A percentile compares a stretch with the other conserved stretches of the same genome.
phyloP scores from a whole-genome alignment of 495 filamentous ascomycete genomes.

The Daldinia childiae region DNA sequence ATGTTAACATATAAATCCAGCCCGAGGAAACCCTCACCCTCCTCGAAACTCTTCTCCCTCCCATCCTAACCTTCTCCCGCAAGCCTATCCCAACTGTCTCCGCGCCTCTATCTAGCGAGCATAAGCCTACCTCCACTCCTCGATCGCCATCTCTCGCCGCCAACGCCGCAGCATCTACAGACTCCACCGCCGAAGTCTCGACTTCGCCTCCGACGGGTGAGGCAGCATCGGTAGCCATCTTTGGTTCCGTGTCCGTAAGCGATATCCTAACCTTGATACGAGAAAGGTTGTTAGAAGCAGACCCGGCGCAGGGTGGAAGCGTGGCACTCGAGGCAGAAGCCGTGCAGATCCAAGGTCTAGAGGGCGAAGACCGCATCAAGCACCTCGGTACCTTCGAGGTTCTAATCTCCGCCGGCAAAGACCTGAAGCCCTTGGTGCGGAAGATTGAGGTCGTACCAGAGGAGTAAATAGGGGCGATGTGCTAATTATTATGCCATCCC shows the following conservation, averaged over 20 bases:
- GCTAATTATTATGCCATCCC: not conserved
- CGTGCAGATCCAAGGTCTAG: slow-evolving; percentile 48
- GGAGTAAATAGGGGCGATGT: slow-evolving; percentile 7
- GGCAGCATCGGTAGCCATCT: slow-evolving; percentile 43
- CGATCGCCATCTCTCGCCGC: slow-evolving; percentile 41
- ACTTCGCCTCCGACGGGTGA: not conserved
- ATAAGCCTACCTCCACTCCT: slow-evolving; percentile 1
- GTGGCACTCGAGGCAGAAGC: slow-evolving; percentile 46
- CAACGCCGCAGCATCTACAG: slow-evolving; percentile 31
- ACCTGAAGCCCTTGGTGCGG: slow-evolving; percentile 45
- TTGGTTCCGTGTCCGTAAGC: slow-evolving; percentile 53
- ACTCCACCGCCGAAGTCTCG: not conserved
- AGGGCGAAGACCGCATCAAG: slow-evolving; percentile 51
- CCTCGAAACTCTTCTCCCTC: slow-evolving; percentile 91
- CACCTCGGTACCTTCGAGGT: slow-evolving; percentile 52
- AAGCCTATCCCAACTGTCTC: slow-evolving; percentile 46
- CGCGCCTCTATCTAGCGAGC: not conserved
- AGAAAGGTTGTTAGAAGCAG: slow-evolving; percentile 35
- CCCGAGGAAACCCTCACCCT: slow-evolving; percentile 65
- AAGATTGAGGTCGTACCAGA: slow-evolving; percentile 48
- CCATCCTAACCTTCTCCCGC: slow-evolving; percentile 90
- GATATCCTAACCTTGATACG: slow-evolving; percentile 50
- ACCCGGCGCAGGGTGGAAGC: slow-evolving; percentile 45
- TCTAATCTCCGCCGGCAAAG: slow-evolving; percentile 36
- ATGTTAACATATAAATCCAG: slow-evolving; percentile 14